Evolutionary conservation across 2,329 filamentous ascomycete genomes (phyloP).

Genomic region (Aspergillus caelatus): DNA sequence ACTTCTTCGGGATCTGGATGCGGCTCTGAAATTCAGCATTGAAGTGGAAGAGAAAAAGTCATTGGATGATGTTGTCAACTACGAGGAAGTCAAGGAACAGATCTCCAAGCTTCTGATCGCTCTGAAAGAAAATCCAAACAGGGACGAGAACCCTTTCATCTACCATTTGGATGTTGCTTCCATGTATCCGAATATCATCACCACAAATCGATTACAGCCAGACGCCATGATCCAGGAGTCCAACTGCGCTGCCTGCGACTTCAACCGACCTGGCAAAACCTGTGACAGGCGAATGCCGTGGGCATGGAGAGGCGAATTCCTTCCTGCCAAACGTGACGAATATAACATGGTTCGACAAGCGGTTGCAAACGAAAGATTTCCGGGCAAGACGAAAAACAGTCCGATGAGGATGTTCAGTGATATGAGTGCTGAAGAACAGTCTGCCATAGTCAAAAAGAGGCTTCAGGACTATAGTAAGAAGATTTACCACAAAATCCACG

Average conservation of each 20-base stretch:
- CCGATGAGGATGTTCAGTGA: constrained; percentile 78
- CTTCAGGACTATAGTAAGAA: constrained; percentile 94
- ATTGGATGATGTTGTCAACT: constrained; percentile 77
- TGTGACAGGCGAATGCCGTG: constrained; percentile 93
- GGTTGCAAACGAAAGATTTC: constrained; percentile 89
- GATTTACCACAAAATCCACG: constrained; percentile 99
- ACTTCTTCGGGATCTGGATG: constrained; percentile 80
- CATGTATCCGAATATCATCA: constrained; percentile 99
- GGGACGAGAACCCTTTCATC: constrained; percentile 83
- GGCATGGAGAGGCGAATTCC: constrained; percentile 97
- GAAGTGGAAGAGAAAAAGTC: constrained; percentile 82
- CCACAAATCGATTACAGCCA: constrained; percentile 93
- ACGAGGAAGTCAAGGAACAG: constrained; percentile 80
- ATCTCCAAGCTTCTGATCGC: constrained; percentile 71
- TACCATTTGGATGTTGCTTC: constrained; percentile 98
- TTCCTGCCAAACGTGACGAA: constrained; percentile 93
- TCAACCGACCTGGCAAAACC: constrained; percentile 95
- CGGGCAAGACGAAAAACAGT: constrained; percentile 72
- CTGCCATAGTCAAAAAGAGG: constrained; percentile 77
- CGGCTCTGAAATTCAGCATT: constrained; percentile 84
- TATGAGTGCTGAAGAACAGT: constrained; percentile 78
- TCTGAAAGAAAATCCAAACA: constrained; percentile 80
- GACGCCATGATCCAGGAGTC: constrained; percentile 99
- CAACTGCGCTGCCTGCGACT: constrained; percentile 95
- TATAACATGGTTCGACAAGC: constrained; percentile 99